Evolutionary conservation across 306 rosid species (phyloP).

Genomic region (Vachellia pachyceras): DNA sequence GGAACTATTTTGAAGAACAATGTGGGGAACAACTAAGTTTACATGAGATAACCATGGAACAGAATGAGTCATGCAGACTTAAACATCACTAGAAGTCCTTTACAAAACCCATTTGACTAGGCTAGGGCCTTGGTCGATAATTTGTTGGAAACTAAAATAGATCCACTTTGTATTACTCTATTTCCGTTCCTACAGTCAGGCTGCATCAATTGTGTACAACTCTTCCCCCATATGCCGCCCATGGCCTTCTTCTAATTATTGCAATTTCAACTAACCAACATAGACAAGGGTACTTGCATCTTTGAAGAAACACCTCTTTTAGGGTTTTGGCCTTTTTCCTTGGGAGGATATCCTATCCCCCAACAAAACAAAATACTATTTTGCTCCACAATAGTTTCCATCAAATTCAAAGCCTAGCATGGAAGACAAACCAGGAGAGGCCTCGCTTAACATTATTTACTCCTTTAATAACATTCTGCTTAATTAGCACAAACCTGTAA

Average conservation of each 20-base stretch:
- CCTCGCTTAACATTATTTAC: background rate
- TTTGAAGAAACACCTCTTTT: background rate
- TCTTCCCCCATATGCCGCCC: background rate
- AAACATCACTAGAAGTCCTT: background rate
- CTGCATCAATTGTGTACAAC: background rate
- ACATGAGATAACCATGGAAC: background rate
- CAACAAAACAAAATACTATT: background rate
- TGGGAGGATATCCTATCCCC: background rate
- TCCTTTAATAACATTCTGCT: background rate
- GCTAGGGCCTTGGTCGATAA: background rate
- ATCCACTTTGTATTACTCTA: background rate
- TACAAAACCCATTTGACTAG: background rate
- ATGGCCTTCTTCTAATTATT: background rate
- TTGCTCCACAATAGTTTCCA: background rate
- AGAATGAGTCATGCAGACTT: background rate
- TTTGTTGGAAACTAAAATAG: background rate
- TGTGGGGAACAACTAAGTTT: background rate
- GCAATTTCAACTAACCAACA: slow-evolving; percentile 6
- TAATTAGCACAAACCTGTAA: background rate
- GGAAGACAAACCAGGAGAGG: background rate
- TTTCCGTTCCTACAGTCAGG: background rate
- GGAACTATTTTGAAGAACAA: background rate
- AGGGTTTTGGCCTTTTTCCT: background rate
- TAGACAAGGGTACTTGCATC: background rate
- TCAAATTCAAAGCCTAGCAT: background rate